Percentiles rank a stretch among this genome's conserved stretches.
These are phyloP conservation scores for Hebeloma cylindrosporum DNA, from an alignment of 768 basidiomycete genomes.

Conservation along the genomic window DNA sequence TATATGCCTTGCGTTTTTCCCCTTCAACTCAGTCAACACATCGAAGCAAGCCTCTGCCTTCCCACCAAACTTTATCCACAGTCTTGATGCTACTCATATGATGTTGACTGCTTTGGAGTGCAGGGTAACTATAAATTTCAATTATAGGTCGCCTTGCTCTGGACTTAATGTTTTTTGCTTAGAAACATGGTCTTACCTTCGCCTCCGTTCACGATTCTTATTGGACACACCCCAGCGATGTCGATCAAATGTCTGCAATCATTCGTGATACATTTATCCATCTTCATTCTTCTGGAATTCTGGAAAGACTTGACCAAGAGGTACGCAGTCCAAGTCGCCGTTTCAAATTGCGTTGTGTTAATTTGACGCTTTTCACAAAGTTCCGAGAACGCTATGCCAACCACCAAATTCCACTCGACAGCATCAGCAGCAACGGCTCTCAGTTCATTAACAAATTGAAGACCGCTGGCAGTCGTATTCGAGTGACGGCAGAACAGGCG, in stretches of 20 bases:
- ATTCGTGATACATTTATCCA: constrained; percentile 95
- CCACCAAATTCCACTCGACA: constrained; percentile 61
- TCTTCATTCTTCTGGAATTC: constrained; percentile 85
- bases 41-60: constrained; percentile 93
- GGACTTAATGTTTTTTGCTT: constrained; percentile 3
- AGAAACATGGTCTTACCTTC: constrained; percentile 79
- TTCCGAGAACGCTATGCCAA: constrained; percentile 77
- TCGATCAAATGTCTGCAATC: constrained; percentile 85
- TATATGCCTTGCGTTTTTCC: no score
- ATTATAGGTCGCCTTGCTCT: no score
- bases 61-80: constrained; percentile 98
- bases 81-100: constrained; percentile 98
- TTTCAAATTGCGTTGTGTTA: background rate
- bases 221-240: constrained; percentile 91
- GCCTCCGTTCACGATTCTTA: constrained; percentile 99
- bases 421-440: constrained; percentile 34
- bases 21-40: constrained; percentile 57
- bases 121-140: constrained; percentile 49
- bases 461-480: constrained; percentile 45
- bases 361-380: constrained; percentile 32
- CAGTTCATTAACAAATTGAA: constrained; percentile 40
- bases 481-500: constrained; percentile 42
- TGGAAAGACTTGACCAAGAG: constrained; percentile 71
- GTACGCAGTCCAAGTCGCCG: constrained; percentile 38
- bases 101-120: constrained; percentile 93